phyloP scores from a whole-genome alignment of 1,139 yeast species.

The Diutina sp. region DNA sequence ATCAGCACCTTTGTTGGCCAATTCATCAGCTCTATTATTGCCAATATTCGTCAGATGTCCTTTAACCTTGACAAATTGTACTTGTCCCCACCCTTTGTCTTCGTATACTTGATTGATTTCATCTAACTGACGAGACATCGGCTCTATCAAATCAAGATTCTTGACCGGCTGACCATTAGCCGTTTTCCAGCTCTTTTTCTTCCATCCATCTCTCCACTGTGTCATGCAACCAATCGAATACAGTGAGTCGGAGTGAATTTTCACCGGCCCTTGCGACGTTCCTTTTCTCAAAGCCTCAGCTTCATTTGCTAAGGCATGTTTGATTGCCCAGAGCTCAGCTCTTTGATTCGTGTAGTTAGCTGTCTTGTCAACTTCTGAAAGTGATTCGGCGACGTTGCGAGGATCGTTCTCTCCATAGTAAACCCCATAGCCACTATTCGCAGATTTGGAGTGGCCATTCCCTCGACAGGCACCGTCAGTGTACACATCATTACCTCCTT shows the following conservation, averaged over 20 bases:
- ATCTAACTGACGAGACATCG: not conserved
- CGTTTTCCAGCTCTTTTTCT: not conserved
- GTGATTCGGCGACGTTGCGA: not conserved
- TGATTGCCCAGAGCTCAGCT: not conserved
- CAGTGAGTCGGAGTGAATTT: not conserved
- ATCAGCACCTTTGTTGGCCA: not conserved
- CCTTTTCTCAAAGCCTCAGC: not conserved
- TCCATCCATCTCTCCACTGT: not conserved
- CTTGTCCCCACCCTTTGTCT: not conserved
- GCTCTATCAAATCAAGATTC: not conserved
- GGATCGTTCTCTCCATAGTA: not conserved
- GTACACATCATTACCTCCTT: not conserved
- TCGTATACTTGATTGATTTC: not conserved
- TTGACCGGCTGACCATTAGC: not conserved
- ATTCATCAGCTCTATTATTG: not conserved
- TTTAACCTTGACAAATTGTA: not conserved
- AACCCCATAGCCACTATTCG: not conserved
- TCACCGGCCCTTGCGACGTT: not conserved
- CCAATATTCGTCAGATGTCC: not conserved
- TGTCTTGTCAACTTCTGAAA: not conserved
- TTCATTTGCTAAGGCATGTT: not conserved
- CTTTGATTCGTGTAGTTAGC: not conserved
- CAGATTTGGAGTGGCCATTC: not conserved
- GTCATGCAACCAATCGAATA: not conserved
- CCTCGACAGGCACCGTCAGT: constrained; percentile 1